Evolutionary conservation across 495 filamentous ascomycete species (phyloP).

Genomic region (Penicillium salamii): DNA sequence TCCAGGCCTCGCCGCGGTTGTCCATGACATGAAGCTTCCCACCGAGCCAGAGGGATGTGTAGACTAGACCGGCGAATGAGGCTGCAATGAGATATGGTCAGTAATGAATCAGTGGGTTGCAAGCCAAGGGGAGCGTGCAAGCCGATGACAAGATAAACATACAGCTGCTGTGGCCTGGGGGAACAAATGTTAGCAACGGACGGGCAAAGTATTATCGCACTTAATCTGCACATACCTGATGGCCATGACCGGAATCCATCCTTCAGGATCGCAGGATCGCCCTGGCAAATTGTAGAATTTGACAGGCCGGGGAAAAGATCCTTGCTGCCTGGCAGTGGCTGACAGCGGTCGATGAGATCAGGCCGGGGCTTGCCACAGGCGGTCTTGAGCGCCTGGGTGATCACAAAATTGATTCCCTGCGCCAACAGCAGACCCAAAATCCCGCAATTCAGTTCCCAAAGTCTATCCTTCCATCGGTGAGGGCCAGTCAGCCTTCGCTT

Average conservation of each 20-base stretch:
- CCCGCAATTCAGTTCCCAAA: slow-evolving; percentile 85
- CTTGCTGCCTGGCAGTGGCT: slow-evolving; percentile 42
- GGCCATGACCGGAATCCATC: slow-evolving; percentile 89
- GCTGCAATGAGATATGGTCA: slow-evolving; percentile 24
- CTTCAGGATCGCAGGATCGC: slow-evolving; percentile 62
- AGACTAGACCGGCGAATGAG: slow-evolving; percentile 77
- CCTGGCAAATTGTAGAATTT: slow-evolving; percentile 64
- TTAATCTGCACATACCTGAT: slow-evolving; percentile 48
- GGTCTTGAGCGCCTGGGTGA: slow-evolving; percentile 83
- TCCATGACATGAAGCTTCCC: slow-evolving; percentile 58
- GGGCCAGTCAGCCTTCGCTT: slow-evolving; percentile 59
- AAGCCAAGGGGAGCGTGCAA: not conserved
- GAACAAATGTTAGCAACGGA: slow-evolving; percentile 25
- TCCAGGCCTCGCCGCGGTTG: slow-evolving; percentile 73
- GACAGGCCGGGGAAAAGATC: slow-evolving; percentile 53
- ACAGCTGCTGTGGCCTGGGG: slow-evolving; percentile 54
- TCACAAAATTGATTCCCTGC: slow-evolving; percentile 64
- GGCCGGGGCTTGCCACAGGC: slow-evolving; percentile 82
- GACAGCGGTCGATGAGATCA: slow-evolving; percentile 71
- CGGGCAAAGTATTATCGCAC: not conserved
- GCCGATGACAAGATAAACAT: slow-evolving; percentile 9
- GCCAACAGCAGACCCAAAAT: slow-evolving; percentile 71
- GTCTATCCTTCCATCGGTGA: slow-evolving; percentile 60
- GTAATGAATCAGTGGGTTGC: slow-evolving; percentile 6
- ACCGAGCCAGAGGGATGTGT: slow-evolving; percentile 62